These are phyloP conservation scores for Aurinia saxatilis DNA, from an alignment of 345 rosid genomes.

Conservation along the genomic window DNA sequence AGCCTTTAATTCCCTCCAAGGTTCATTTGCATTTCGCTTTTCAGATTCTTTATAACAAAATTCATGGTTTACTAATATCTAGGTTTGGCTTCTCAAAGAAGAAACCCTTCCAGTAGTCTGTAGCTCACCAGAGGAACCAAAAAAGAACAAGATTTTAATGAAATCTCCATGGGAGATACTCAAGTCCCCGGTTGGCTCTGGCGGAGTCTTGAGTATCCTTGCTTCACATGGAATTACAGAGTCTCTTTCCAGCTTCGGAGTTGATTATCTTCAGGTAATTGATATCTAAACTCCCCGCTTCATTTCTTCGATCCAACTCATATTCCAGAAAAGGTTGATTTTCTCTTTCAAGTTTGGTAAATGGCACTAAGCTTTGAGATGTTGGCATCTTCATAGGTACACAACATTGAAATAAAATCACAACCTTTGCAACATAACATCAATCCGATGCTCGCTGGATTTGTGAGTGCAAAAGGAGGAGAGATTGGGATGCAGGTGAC, in stretches of 20 bases:
- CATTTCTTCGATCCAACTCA: neutral
- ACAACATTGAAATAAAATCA: constrained; percentile 19
- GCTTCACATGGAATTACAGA: constrained; percentile 44
- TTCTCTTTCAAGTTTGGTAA: neutral
- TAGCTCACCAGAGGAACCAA: constrained; percentile 40
- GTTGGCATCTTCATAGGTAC: constrained; percentile 39
- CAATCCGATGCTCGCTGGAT: constrained; percentile 47
- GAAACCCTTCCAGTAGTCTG: constrained; percentile 69
- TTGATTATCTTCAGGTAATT: constrained; percentile 65
- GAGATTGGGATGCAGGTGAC: constrained; percentile 51
- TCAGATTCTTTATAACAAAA: neutral
- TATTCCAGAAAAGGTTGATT: neutral
- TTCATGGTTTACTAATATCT: neutral
- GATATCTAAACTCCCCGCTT: neutral
- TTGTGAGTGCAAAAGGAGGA: constrained; percentile 32
- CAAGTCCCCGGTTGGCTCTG: constrained; percentile 74
- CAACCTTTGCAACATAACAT: constrained; percentile 3
- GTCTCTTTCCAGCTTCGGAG: constrained; percentile 46
- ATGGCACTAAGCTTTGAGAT: neutral
- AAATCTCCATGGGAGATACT: constrained; percentile 91
- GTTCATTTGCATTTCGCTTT: neutral
- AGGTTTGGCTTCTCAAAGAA: constrained; percentile 82
- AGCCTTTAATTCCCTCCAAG: neutral
- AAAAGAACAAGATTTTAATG: constrained; percentile 68
- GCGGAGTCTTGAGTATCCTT: constrained; percentile 57